Base-by-base conservation (phyloP, 2,329 filamentous ascomycete genomes). In the Torrubiellomyces zombiae region DNA sequence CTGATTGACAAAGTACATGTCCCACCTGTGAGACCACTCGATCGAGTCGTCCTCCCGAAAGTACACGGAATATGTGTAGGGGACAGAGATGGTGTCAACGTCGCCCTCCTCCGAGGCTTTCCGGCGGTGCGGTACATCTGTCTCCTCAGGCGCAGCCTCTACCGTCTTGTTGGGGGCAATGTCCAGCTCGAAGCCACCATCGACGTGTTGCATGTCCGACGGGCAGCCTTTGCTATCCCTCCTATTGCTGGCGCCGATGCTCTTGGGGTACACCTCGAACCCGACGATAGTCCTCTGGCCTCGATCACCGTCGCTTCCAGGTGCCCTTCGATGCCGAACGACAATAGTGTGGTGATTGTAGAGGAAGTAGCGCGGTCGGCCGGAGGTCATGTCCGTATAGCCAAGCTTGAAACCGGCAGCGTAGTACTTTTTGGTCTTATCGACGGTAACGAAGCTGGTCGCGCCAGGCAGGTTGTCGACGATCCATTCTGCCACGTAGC, bases 401-500 rank as follows among this genome's bases (percentile, higher is more conserved):
- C 82, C 83, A 28, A 92, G 60, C 52, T 89, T 91, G 61, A 92
- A 92, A 2, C 83, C 83, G 2, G 81, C 73, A 9, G 81, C 78
- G 46, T 92, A 92, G 56, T 92, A 91, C 49, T 85, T 91, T 40
- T 71, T 65, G 23, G 67, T 72, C 54, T 82, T 82, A 49, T 91
- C 82, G 18, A 80, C 75, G 0, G 79, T 86, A 15, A 89, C 76
- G 43, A 91, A 91, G 47, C 75, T 85, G 7, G 82, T 91, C 18
- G 82, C 82, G 6, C 82, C 82, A 2, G 83, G 82, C 7, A 93
- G 60, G 40, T 92, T 92, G 49, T 93, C 82, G 34, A 89, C 77
- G 37, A 92, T 91, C 83, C 82, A 92, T 50, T 92, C 82, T 2
- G 75, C 74, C n/a, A 89, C 72, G 47, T 89, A 91, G 18, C 77